Percentiles rank a stretch among this genome's conserved stretches.
Conservation (phyloP, 2,329 filamentous ascomycete species). For the Hysterium pulicare region DNA sequence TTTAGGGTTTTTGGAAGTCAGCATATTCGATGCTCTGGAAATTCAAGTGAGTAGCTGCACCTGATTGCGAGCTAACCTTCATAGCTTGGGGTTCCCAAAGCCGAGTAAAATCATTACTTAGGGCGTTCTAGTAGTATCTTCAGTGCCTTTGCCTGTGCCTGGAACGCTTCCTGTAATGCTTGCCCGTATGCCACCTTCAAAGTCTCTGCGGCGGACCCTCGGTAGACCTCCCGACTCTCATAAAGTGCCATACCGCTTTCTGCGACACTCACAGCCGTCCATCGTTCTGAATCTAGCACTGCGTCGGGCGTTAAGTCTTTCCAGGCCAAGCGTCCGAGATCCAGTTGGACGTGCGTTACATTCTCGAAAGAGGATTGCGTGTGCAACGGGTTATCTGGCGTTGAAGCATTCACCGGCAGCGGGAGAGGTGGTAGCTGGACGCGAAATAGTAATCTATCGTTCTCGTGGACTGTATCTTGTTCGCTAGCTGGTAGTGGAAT, state of each 20-base stretch:
- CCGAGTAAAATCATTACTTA: too few relatives aligned
- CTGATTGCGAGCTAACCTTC: too few relatives aligned
- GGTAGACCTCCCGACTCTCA: slow-evolving; percentile 28
- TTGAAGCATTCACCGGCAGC: slow-evolving; percentile 23
- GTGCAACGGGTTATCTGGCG: slow-evolving; percentile 20
- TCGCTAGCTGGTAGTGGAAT: slow-evolving; percentile 14
- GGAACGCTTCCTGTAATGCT: slow-evolving; percentile 22
- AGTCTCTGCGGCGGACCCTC: slow-evolving; percentile 14
- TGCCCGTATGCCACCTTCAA: slow-evolving; percentile 14
- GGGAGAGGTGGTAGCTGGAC: slow-evolving; percentile 28
- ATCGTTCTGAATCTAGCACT: slow-evolving; percentile 18
- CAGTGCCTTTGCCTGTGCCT: slow-evolving; percentile 25
- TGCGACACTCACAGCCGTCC: slow-evolving; percentile 26
- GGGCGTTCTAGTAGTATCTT: slow-evolving; percentile 23
- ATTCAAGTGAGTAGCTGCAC: too few relatives aligned
- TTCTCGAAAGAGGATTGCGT: slow-evolving; percentile 25
- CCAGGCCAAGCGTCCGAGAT: slow-evolving; percentile 26
- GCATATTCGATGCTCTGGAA: too few relatives aligned
- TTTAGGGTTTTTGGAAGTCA: too few relatives aligned
- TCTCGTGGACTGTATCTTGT: slow-evolving; percentile 24
- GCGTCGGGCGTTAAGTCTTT: slow-evolving; percentile 10
- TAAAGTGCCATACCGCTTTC: slow-evolving; percentile 25
- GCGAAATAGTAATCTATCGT: slow-evolving; percentile 19
- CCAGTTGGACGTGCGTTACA: slow-evolving; percentile 26
- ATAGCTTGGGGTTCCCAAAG: too few relatives aligned